Conservation (phyloP, 192 early-diverging fungal species). For the Entophlyctis helioformis region DNA sequence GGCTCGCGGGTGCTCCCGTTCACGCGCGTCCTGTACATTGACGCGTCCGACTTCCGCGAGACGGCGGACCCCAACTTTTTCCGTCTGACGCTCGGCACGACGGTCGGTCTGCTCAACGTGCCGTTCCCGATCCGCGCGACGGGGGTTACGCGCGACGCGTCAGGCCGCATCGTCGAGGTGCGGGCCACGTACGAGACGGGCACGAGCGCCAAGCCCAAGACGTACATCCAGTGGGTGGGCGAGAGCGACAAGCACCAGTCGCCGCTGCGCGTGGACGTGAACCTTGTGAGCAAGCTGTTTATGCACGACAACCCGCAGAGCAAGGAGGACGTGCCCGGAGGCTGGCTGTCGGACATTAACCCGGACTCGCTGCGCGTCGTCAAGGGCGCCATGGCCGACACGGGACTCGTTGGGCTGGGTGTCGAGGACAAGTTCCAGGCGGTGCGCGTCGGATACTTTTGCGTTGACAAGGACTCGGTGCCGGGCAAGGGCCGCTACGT, state of each 20-base stretch:
- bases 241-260: constrained; percentile 70
- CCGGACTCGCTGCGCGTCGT: constrained; percentile 56
- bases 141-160: constrained; percentile 58
- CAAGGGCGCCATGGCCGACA: constrained; percentile 65
- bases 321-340: constrained; percentile 69
- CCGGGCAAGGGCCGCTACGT: constrained; percentile 45
- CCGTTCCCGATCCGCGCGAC: constrained; percentile 81
- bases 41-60: constrained; percentile 83
- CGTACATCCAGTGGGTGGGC: constrained; percentile 98
- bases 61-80: constrained; percentile 89
- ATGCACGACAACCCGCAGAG: constrained; percentile 75
- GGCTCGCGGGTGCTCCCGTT: constrained; percentile 84
- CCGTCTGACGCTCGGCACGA: constrained; percentile 85
- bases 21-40: constrained; percentile 88
- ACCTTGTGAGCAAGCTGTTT: constrained; percentile 82
- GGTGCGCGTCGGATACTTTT: constrained; percentile 94
- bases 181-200: constrained; percentile 69
- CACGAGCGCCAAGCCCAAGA: constrained; percentile 68
- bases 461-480: constrained; percentile 83
- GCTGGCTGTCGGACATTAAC: constrained; percentile 86
- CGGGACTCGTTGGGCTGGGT: constrained; percentile 65
- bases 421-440: constrained; percentile 91
- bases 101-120: constrained; percentile 85
- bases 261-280: constrained; percentile 74
- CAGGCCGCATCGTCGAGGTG: constrained; percentile 75